phyloP scores from a whole-genome alignment of 179 eudicot species.

The Heliamphora pulchella region DNA sequence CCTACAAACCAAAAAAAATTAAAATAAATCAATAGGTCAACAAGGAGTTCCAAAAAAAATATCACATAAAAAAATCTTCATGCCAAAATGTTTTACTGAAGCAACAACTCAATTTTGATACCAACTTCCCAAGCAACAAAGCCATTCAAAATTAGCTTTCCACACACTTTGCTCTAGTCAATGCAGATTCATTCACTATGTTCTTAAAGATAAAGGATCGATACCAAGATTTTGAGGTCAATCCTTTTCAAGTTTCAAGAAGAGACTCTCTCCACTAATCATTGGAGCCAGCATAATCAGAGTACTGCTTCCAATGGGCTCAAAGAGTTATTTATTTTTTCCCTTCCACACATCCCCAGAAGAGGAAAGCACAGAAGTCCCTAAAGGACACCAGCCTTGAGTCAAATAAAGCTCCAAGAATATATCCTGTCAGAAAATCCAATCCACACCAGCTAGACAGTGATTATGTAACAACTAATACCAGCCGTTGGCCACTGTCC shows the following conservation, averaged over 20 bases:
- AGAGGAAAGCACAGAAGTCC: background rate
- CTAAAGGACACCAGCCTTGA: background rate
- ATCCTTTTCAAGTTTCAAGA: background rate
- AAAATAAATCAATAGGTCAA: background rate
- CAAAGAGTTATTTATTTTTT: background rate
- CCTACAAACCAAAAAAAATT: slow-evolving; percentile 35
- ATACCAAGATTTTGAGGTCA: background rate
- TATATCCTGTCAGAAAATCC: background rate
- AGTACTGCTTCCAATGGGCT: background rate
- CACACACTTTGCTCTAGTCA: background rate
- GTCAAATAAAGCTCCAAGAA: slow-evolving; percentile 6
- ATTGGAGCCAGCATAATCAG: background rate
- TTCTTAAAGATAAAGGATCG: background rate
- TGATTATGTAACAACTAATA: background rate
- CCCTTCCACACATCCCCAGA: background rate
- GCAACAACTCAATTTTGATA: no score
- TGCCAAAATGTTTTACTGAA: background rate
- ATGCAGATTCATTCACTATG: background rate
- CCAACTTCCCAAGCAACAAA: slow-evolving; percentile 5
- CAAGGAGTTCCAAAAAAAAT: background rate
- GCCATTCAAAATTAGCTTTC: background rate
- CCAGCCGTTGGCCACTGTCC: background rate
- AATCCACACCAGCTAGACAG: background rate
- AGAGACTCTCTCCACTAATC: background rate
- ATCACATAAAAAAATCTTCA: slow-evolving; percentile 1